These are phyloP conservation scores for Tolypocladium cylindrosporum DNA, from an alignment of 2,329 filamentous ascomycete species.

Conservation along the genomic window DNA sequence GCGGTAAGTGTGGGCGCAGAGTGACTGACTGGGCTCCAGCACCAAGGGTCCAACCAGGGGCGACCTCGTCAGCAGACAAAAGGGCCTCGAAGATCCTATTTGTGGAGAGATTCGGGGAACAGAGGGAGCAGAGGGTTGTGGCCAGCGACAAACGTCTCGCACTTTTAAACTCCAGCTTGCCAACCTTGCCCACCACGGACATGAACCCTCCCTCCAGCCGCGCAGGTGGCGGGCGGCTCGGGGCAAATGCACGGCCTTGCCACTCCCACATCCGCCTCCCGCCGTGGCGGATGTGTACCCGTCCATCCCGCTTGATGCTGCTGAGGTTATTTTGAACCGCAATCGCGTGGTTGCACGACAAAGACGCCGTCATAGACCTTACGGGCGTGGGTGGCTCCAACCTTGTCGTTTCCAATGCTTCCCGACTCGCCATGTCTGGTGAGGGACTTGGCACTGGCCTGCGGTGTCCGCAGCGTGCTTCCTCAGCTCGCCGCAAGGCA, in stretches of 20 bases:
- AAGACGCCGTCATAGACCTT: neutral
- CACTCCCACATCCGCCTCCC: neutral
- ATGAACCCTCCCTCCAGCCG: neutral
- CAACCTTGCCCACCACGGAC: neutral
- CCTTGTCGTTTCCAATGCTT: too few species aligned
- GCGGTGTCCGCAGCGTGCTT: too few species aligned
- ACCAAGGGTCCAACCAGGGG: too few species aligned
- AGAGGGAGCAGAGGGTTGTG: too few species aligned
- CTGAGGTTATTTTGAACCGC: neutral
- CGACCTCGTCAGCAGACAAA: neutral
- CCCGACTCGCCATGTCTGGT: too few species aligned
- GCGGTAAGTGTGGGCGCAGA: neutral
- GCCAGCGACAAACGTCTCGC: too few species aligned
- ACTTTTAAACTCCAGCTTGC: neutral
- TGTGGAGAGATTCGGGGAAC: neutral
- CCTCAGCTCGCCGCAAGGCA: neutral
- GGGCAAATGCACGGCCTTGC: neutral
- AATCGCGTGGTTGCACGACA: neutral
- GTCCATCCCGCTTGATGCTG: neutral
- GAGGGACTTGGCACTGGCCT: neutral
- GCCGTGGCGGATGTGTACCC: neutral
- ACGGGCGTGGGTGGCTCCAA: too few species aligned
- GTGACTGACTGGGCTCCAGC: neutral
- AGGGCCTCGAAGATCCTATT: neutral
- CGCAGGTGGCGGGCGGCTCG: too few species aligned